Evolutionary conservation across 192 early-diverging fungal species (phyloP).

Genomic region (Coemansia erecta): DNA sequence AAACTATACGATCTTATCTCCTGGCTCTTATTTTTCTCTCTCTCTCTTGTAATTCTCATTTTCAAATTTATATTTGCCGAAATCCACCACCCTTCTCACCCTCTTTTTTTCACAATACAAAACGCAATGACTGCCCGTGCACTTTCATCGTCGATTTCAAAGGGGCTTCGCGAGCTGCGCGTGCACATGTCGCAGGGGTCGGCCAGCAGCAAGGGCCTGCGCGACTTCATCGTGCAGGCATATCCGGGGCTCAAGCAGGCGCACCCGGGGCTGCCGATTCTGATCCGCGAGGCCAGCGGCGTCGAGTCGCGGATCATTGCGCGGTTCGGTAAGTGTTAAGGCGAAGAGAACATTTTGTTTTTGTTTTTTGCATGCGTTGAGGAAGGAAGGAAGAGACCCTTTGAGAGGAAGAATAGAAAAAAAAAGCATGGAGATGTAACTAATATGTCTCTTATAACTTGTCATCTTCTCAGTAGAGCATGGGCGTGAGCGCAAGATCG

Average conservation of each 20-base stretch:
- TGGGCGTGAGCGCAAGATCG: slow-evolving; percentile 76
- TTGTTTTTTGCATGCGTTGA: background rate
- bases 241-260: slow-evolving; percentile 79
- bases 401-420: too few species aligned
- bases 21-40: too few species aligned
- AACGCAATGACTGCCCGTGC: slow-evolving; percentile 33
- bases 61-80: too few species aligned
- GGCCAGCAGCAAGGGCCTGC: slow-evolving; percentile 72
- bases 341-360: background rate
- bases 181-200: slow-evolving; percentile 85
- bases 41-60: too few species aligned
- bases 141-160: slow-evolving; percentile 38
- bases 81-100: too few species aligned
- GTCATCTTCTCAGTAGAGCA: slow-evolving; percentile 64
- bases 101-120: slow-evolving; percentile 1
- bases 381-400: background rate
- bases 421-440: too few species aligned
- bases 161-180: slow-evolving; percentile 82
- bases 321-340: slow-evolving; percentile 71
- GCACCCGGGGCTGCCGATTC: slow-evolving; percentile 86
- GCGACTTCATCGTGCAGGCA: slow-evolving; percentile 80
- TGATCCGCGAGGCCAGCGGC: slow-evolving; percentile 83
- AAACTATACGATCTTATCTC: background rate
- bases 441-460: too few species aligned
- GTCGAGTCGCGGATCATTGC: slow-evolving; percentile 87